Evolutionary conservation across 1,139 yeast genomes (phyloP).

Genomic region (Kazachstania sp.): DNA sequence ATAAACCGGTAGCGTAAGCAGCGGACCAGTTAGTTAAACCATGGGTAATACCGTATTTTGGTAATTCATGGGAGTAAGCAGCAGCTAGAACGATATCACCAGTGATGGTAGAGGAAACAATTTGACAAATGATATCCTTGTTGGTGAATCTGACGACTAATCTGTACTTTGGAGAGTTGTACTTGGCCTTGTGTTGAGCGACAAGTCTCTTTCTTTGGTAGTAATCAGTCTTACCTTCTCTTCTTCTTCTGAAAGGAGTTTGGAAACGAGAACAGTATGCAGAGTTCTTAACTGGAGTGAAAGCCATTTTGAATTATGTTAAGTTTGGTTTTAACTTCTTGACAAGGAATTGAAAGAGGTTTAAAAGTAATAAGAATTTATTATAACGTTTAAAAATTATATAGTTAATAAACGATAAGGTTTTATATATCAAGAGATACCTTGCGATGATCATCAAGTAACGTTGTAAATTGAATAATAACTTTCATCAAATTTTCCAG

Average conservation of each 20-base stretch:
- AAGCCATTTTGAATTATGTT: slow-evolving; percentile 45
- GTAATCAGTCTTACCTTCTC: slow-evolving; percentile 99
- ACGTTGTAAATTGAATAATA: no score
- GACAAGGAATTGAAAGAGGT: not conserved
- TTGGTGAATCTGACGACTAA: slow-evolving; percentile 99
- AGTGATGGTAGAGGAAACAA: slow-evolving; percentile 90
- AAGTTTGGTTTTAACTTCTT: slow-evolving; percentile 4
- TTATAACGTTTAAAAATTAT: not conserved
- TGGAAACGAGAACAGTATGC: slow-evolving; percentile 99
- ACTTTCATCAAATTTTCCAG: no score
- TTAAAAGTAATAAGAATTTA: not conserved
- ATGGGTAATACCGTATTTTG: slow-evolving; percentile 94
- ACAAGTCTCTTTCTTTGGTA: slow-evolving; percentile 99
- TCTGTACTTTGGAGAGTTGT: slow-evolving; percentile 99
- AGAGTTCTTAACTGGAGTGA: slow-evolving; percentile 65
- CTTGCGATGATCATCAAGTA: not conserved
- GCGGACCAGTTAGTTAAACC: slow-evolving; percentile 99
- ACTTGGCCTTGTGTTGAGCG: slow-evolving; percentile 99
- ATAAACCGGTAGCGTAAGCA: slow-evolving; percentile 98
- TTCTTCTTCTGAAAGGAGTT: slow-evolving; percentile 99
- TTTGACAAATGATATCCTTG: slow-evolving; percentile 98
- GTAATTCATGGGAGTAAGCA: slow-evolving; percentile 98
- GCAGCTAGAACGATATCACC: slow-evolving; percentile 96
- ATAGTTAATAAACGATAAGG: not conserved
- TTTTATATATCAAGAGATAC: not conserved